These are phyloP conservation scores for Oryza punctata DNA, from an alignment of 176 grass and related monocot species.

Conservation along the genomic window DNA sequence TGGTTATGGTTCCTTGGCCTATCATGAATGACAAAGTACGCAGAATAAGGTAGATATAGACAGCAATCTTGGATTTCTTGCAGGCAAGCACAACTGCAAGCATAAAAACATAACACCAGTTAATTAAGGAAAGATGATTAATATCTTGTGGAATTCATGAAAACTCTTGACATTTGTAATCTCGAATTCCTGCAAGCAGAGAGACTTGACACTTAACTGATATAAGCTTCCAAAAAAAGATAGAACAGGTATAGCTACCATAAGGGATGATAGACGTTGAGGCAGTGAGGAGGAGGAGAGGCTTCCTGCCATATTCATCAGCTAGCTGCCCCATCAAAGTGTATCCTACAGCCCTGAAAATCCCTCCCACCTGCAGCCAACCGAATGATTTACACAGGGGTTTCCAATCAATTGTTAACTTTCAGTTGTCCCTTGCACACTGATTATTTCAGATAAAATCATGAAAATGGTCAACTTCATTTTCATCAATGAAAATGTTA, in stretches of 20 bases:
- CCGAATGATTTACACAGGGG: neutral
- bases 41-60: conserved; percentile 62
- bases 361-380: conserved; percentile 61
- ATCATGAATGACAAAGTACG: conserved; percentile 71
- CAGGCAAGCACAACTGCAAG: conserved; percentile 70
- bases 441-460: neutral
- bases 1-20: conserved; percentile 83
- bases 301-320: conserved; percentile 82
- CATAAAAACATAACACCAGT: neutral
- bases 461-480: too few species aligned
- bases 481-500: neutral
- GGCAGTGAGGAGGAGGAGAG: conserved; percentile 65
- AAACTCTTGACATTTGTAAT: neutral
- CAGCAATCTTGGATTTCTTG: conserved; percentile 53
- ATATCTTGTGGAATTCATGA: neutral
- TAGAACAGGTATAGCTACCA: conserved; percentile 35
- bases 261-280: conserved; percentile 77
- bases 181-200: neutral
- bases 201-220: neutral
- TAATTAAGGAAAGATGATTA: neutral
- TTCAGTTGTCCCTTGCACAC: neutral
- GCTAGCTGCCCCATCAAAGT: conserved; percentile 74
- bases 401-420: neutral
- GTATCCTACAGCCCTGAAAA: conserved; percentile 70
- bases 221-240: neutral